Evolutionary conservation across 2,329 filamentous ascomycete species (phyloP).

Genomic region (Sclerotinia sclerotiorum): DNA sequence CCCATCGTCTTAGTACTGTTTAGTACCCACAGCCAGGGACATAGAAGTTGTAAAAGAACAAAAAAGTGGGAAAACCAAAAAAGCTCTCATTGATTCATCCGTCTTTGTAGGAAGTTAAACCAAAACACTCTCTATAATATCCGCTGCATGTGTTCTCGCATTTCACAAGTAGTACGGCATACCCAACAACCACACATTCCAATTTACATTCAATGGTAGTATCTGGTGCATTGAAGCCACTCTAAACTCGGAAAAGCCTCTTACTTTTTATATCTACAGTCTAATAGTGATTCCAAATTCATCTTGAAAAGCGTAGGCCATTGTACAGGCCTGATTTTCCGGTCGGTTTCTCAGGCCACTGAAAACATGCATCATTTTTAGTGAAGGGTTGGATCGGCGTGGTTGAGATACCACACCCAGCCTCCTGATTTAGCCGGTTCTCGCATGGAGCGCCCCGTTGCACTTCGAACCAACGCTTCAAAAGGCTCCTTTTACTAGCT

Average conservation of each 20-base stretch:
- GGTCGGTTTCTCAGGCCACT: not conserved
- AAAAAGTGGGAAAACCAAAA: constrained; percentile 5
- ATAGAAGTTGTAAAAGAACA: constrained; percentile 3
- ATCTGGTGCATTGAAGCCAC: not conserved
- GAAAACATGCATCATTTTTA: constrained; percentile 8
- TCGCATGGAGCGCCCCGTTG: not conserved
- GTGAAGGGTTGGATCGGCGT: constrained; percentile 18
- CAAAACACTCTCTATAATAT: constrained; percentile 3
- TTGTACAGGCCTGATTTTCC: not conserved
- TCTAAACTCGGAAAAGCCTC: not conserved
- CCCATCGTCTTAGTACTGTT: not conserved
- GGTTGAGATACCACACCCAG: constrained; percentile 17
- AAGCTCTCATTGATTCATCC: constrained; percentile 5
- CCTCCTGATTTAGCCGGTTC: constrained; percentile 11
- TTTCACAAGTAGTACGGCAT: not conserved
- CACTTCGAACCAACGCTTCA: not conserved
- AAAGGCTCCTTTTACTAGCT: not conserved
- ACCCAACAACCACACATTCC: not conserved
- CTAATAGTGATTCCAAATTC: constrained; percentile 3
- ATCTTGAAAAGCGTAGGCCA: not conserved
- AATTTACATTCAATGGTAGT: not conserved
- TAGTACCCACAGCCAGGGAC: constrained; percentile 6
- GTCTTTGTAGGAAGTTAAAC: constrained; percentile 1
- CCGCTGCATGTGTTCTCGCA: not conserved
- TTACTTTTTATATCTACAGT: not conserved